Base-by-base conservation (phyloP, 257 asterid genomes). In the Thymus mandschuricus region DNA sequence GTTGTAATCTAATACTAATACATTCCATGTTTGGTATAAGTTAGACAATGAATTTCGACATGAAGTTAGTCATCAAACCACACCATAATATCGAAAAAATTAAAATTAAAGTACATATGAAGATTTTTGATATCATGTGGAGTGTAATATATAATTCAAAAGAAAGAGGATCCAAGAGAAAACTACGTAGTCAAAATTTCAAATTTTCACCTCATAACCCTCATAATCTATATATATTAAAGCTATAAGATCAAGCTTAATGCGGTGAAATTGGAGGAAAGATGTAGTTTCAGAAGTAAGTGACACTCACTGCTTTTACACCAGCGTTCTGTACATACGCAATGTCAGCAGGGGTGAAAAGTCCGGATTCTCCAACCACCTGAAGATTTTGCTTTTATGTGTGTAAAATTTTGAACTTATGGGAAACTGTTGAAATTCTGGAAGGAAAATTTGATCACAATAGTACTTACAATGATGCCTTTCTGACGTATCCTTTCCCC, bases 311-410 rank as follows among this genome's bases (percentile, higher is more conserved):
- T 56, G 99, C 97, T 84, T 81, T 80, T 56, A 82, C 91, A 69
- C 97, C 99, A 11, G 96, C 96, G 74, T 85, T 95, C 77, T 89
- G 97, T 43, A 91, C 97, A 69, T 68, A 94, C 1, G 87, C 91
- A 71, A 94, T 88, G 84, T 94, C 99, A 65, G 82, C 88, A 44
- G 99, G 99, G 63, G 97, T 88, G 71, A 94, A 91, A 49, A 94
- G 97, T 70, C 96, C 99, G 27, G 99, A 94, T 75, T 94, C 99
- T 68, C 97, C 99, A 67, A 91, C 99, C 58, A 93, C 94, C 98
- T 93, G 77, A 58, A 45, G n/a, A 62, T 40, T 40, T 58, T 54
- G 40, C 0, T 21, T 21, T 21, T 21, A 21, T 21, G 21, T 15
- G 60, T 33, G 6, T 45, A 68, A 69, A 28, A 8, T 3, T 43